A percentile compares a stretch with the other conserved stretches of the same genome.
Evolutionary conservation across 2,329 filamentous ascomycete genomes (phyloP).

Genomic region (Pyrenochaeta sp.): DNA sequence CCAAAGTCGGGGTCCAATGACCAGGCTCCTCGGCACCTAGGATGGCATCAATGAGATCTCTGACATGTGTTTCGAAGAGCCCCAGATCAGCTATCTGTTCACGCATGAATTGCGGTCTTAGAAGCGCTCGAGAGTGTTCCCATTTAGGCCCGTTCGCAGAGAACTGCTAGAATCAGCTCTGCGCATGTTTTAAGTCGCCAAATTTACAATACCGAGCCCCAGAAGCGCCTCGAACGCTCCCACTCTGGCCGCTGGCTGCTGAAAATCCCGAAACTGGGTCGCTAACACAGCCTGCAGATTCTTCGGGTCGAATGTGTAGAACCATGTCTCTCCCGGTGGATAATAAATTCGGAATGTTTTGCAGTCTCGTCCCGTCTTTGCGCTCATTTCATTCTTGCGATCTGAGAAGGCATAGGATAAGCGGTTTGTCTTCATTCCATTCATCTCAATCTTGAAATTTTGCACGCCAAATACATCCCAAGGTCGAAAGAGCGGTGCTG

Average conservation of each 20-base stretch:
- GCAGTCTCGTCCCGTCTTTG: background rate
- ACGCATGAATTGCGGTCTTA: constrained; percentile 46
- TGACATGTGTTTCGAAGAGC: constrained; percentile 13
- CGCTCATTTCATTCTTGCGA: background rate
- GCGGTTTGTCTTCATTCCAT: background rate
- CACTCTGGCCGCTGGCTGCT: background rate
- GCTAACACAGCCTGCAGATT: constrained; percentile 17
- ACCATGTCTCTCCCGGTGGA: constrained; percentile 6
- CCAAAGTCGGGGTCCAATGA: constrained; percentile 18
- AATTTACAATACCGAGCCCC: background rate
- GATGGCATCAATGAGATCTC: background rate
- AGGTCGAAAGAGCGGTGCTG: background rate
- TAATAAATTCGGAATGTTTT: background rate
- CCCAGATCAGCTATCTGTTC: constrained; percentile 37
- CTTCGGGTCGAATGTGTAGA: constrained; percentile 12
- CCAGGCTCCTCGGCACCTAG: background rate
- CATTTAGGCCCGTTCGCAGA: constrained; percentile 16
- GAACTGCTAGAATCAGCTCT: background rate
- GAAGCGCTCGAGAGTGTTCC: constrained; percentile 40
- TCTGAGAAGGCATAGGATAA: background rate
- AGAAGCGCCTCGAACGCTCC: background rate
- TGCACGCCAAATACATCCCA: background rate
- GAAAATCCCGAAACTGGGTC: constrained; percentile 19
- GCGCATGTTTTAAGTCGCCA: background rate
- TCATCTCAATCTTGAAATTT: background rate